phyloP scores from a whole-genome alignment of 495 filamentous ascomycete genomes.

The Cryomyces minteri region DNA sequence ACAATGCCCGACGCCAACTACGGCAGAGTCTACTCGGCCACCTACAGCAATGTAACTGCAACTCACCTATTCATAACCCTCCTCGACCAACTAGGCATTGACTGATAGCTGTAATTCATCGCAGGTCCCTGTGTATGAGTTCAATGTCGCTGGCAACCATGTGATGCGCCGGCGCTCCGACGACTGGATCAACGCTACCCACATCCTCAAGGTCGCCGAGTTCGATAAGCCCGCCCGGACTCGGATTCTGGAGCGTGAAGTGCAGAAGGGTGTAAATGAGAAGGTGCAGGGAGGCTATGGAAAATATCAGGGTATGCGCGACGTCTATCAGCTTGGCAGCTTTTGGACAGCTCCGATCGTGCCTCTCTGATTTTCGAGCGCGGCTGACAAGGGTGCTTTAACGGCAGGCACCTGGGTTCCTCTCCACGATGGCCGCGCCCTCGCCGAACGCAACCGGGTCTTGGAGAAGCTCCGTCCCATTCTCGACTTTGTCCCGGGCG shows the following conservation, averaged over 20 bases:
- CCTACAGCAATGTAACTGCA: conserved; percentile 73
- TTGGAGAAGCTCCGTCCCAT: conserved; percentile 66
- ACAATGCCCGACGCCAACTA: background rate
- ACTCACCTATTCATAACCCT: background rate
- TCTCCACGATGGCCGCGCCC: conserved; percentile 54
- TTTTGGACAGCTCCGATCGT: background rate
- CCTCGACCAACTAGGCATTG: no score
- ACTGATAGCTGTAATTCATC: background rate
- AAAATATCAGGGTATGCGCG: conserved; percentile 71
- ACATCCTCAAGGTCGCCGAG: conserved; percentile 51
- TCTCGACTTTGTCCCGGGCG: conserved; percentile 74
- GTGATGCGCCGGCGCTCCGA: conserved; percentile 70
- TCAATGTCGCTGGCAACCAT: conserved; percentile 58
- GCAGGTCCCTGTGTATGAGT: conserved; percentile 82
- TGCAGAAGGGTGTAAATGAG: conserved; percentile 89
- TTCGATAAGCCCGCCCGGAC: conserved; percentile 85
- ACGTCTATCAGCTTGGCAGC: background rate
- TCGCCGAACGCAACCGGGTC: conserved; percentile 73
- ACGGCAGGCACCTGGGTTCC: conserved; percentile 83
- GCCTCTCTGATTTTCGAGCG: background rate
- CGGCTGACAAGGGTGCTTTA: conserved; percentile 5
- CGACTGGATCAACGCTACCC: conserved; percentile 27
- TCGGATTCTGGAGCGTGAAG: conserved; percentile 85
- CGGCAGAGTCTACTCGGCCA: conserved; percentile 61
- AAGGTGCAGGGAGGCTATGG: conserved; percentile 97